phyloP scores from a whole-genome alignment of 116 monocot species.

The Zostera marina region DNA sequence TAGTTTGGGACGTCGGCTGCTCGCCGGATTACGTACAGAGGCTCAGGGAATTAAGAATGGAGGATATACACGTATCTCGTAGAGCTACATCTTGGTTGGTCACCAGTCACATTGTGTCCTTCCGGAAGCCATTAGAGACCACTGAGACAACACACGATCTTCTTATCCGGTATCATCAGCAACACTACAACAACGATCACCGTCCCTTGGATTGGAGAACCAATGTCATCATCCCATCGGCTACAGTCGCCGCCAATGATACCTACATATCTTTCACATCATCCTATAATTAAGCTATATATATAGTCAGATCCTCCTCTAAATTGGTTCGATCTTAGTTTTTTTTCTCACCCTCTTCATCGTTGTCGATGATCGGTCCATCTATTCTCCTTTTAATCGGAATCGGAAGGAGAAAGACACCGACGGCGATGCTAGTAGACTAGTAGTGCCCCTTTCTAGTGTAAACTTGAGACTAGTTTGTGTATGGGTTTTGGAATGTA shows the following conservation, averaged over 20 bases:
- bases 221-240: neutral
- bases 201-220: conserved; percentile 22
- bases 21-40: conserved; percentile 32
- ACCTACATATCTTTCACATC: too few relatives aligned
- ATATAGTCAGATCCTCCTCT: neutral
- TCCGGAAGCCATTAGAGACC: conserved; percentile 31
- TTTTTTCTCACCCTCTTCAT: neutral
- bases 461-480: neutral
- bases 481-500: conserved; percentile 10
- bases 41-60: conserved; percentile 66
- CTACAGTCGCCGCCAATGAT: too few relatives aligned
- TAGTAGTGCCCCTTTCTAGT: neutral
- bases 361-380: neutral
- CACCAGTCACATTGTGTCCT: conserved; percentile 53
- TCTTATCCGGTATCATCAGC: too few relatives aligned
- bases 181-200: neutral
- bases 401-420: too few relatives aligned
- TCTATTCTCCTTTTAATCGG: neutral
- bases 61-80: conserved; percentile 43
- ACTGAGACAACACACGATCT: too few relatives aligned
- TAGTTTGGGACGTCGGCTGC: conserved; percentile 50
- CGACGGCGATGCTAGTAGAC: too few relatives aligned
- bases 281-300: too few relatives aligned
- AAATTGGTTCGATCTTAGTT: neutral
- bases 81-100: conserved; percentile 39